Evolutionary conservation across 352 stramenopile species (phyloP).

Genomic region (Sclerospora graminicola): DNA sequence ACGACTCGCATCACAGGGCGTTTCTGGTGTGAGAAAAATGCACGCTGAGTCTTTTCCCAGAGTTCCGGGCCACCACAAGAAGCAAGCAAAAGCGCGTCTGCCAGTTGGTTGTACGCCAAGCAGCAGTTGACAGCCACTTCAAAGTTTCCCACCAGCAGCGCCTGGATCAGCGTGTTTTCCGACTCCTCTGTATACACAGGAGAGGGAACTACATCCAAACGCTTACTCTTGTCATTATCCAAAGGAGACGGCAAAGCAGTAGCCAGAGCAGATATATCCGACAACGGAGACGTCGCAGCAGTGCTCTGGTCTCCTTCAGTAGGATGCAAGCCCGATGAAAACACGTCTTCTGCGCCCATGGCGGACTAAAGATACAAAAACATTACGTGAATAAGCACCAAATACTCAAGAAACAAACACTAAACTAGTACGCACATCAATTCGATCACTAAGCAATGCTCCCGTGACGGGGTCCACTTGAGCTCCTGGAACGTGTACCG

Average conservation of each 20-base stretch:
- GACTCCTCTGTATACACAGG: conserved; percentile 85
- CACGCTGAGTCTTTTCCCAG: conserved; percentile 92
- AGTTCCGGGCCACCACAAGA: conserved; percentile 91
- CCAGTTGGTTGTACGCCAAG: conserved; percentile 91
- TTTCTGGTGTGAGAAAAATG: conserved; percentile 88
- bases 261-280: conserved; percentile 37
- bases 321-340: conserved; percentile 54
- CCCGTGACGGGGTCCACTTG: conserved; percentile 36
- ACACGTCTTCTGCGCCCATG: conserved; percentile 64
- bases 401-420: not conserved
- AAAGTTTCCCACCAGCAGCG: conserved; percentile 97
- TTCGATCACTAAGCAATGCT: conserved; percentile 48
- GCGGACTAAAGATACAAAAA: conserved; percentile 23
- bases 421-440: conserved; percentile 48
- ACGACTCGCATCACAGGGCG: conserved; percentile 94
- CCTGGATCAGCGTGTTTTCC: conserved; percentile 90
- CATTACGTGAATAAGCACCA: conserved; percentile 3
- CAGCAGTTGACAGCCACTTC: conserved; percentile 96
- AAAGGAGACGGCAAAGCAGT: conserved; percentile 32
- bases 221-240: conserved; percentile 66
- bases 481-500: conserved; percentile 7
- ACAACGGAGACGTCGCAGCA: conserved; percentile 28
- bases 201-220: conserved; percentile 44
- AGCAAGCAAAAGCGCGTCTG: conserved; percentile 92
- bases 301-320: conserved; percentile 22